Conservation (phyloP, 169 alveolate species). For the Eimeria maxima region DNA sequence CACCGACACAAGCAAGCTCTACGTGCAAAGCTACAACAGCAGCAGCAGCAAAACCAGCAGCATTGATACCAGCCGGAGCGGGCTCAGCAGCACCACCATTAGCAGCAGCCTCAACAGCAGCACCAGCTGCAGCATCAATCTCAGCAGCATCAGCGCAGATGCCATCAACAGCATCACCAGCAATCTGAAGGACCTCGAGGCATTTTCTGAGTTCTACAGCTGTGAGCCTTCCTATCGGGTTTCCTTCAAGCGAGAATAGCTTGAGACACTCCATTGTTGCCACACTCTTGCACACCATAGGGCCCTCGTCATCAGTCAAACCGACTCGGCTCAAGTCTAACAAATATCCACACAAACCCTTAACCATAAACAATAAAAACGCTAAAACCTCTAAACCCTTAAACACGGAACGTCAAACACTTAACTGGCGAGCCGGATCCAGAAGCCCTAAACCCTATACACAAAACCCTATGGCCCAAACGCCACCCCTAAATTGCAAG, state of each 20-base stretch:
- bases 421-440: neutral
- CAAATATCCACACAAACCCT: neutral
- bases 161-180: neutral
- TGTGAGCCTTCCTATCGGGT: neutral
- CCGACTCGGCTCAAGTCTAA: neutral
- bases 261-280: neutral
- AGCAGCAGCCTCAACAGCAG: neutral
- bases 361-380: neutral
- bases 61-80: neutral
- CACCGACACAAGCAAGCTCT: neutral
- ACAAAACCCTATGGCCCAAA: neutral
- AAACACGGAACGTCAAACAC: neutral
- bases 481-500: neutral
- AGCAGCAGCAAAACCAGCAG: neutral
- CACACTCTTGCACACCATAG: neutral
- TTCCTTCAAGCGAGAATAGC: neutral
- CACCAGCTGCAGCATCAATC: neutral
- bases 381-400: neutral
- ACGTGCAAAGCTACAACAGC: neutral
- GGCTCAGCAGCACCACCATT: neutral
- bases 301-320: constrained; percentile 13
- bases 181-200: neutral
- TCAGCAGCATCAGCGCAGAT: neutral
- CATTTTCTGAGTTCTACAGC: neutral
- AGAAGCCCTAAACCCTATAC: neutral